Percentiles rank a stretch among this genome's conserved stretches.
Conservation (phyloP, 2,329 filamentous ascomycete species). For the Colletotrichum sp. region DNA sequence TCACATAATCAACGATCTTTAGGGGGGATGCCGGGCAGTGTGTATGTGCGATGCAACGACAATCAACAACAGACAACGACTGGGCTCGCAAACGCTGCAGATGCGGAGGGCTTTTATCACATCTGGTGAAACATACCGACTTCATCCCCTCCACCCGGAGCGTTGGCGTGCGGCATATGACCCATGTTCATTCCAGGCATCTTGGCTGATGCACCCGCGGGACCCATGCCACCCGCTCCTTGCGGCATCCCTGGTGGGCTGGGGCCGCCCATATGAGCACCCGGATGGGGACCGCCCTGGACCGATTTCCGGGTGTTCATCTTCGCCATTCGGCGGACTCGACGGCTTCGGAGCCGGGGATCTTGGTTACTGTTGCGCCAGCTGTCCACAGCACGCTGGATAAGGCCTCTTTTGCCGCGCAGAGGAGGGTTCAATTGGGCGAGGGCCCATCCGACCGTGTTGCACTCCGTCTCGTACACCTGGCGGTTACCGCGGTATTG, state of each 20-base stretch:
- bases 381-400: slow-evolving; percentile 96
- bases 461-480: slow-evolving; percentile 98
- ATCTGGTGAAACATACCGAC: slow-evolving; percentile 99
- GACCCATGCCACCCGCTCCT: slow-evolving; percentile 66
- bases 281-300: slow-evolving; percentile 61
- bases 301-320: slow-evolving; percentile 85
- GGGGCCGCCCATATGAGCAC: slow-evolving; percentile 71
- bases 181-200: slow-evolving; percentile 74
- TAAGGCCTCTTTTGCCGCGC: slow-evolving; percentile 91
- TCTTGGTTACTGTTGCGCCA: slow-evolving; percentile 99
- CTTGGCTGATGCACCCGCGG: slow-evolving; percentile 60
- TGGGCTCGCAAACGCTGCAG: slow-evolving; percentile 40
- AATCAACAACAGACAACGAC: slow-evolving; percentile 23
- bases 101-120: slow-evolving; percentile 59
- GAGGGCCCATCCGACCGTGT: slow-evolving; percentile 98
- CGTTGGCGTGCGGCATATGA: slow-evolving; percentile 73
- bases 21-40: slow-evolving; percentile 20
- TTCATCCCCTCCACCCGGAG: slow-evolving; percentile 76
- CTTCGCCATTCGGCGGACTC: slow-evolving; percentile 95
- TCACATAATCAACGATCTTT: slow-evolving; percentile 31
- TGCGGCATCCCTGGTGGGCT: slow-evolving; percentile 69
- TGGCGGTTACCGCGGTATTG: slow-evolving; percentile 95
- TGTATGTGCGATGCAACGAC: slow-evolving; percentile 27
- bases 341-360: slow-evolving; percentile 84
- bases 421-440: slow-evolving; percentile 91